Evolutionary conservation across 2,329 filamentous ascomycete genomes (phyloP), one percentile per base, ranked within the genome.

Genomic region (Colletotrichum theobromicola): DNA sequence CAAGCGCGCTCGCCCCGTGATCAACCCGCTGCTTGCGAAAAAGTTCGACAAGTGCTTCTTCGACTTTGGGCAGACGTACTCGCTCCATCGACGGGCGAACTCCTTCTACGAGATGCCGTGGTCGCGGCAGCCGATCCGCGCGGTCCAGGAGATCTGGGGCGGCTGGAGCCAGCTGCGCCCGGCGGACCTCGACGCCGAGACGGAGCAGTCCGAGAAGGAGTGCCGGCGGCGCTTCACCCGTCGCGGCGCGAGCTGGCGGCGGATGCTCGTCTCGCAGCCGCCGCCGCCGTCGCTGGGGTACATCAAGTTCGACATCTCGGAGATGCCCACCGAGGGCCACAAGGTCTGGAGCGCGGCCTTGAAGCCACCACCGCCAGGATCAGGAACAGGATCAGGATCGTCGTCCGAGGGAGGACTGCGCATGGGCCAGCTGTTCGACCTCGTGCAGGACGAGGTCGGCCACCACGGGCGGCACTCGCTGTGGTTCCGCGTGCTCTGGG

Each of bases 211-310:
- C 7, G 16, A 12, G 50, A 74, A 21, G 34, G 30, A 55, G 24
- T 60, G 21, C 2, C 46, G 70, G 1, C 35, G 21, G 10, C 70
- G 61, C 0, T 78, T 77, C 55, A 67, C 75, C 21, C 67, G 77
- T 4, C 28, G 66, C 4, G 75, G 74, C 2, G 77, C 78, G 12
- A 77, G 75, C 57, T 79, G 78, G 78, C 76, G 78, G 8, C 72
- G 77, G 13, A 79, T 79, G 78, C 71, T 79, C 12, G 73, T 78
- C 16, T 66, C 76, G 7, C 78, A 79, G 57, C 78, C 78, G 6
- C 75, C 75, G 32, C 67, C 65, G 15, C 42, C 66, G 53, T 67
- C 46, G 2, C 15, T 75, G 35, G 75, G 72, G 1, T 75, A 72
- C 46, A 57, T 75, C 32, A 32, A 62, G 1, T 75, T 72, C 55